These are phyloP conservation scores for Myriosclerotinia duriaeana DNA, from an alignment of 2,329 filamentous ascomycete genomes.

Conservation along the genomic window DNA sequence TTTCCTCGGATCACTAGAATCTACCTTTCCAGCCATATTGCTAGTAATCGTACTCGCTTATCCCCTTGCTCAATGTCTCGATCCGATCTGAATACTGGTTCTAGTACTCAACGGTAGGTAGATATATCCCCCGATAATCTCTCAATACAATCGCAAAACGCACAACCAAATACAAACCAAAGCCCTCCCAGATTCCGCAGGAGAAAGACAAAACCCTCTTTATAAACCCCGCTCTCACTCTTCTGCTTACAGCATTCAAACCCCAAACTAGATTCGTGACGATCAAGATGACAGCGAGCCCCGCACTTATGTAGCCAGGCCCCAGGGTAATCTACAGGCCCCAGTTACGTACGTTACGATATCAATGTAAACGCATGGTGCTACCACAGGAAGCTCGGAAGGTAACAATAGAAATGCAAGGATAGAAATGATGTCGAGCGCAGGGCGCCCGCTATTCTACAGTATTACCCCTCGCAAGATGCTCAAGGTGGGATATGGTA, in stretches of 20 bases:
- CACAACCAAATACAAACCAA: no score
- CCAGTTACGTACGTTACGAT: neutral
- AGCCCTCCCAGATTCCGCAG: no score
- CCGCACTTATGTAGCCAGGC: neutral
- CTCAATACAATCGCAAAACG: neutral
- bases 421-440: neutral
- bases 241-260: neutral
- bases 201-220: no score
- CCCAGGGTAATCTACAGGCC: neutral
- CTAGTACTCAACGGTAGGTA: neutral
- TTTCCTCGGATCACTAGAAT: slow-evolving; percentile 19
- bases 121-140: neutral
- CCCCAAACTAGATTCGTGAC: neutral
- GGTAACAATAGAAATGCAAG: neutral
- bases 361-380: neutral
- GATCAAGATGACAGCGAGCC: neutral
- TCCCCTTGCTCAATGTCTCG: neutral
- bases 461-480: neutral
- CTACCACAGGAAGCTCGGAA: neutral
- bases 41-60: neutral
- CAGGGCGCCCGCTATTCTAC: neutral
- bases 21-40: slow-evolving; percentile 23
- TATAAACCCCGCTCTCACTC: neutral
- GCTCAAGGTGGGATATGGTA: neutral
- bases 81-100: neutral